Conservation (phyloP, 2,329 filamentous ascomycete genomes). For the Diplodia intermedia region DNA sequence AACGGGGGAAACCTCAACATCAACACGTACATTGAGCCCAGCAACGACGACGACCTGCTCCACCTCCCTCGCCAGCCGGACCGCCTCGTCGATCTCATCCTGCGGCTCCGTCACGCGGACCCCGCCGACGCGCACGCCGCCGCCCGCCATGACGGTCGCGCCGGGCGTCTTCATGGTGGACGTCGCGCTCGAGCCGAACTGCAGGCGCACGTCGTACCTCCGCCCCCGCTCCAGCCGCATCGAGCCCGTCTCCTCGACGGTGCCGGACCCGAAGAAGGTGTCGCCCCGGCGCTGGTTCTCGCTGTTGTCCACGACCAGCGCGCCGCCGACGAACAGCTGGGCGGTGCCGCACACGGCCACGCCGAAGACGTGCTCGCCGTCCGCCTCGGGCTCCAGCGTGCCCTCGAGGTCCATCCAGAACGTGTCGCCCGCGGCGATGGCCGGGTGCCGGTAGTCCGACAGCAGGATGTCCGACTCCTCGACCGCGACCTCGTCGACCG, state of each 20-base stretch:
- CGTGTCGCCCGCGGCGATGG: slow-evolving; percentile 22
- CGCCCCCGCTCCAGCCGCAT: slow-evolving; percentile 65
- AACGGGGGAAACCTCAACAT: too few species aligned
- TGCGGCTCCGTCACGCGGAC: slow-evolving; percentile 62
- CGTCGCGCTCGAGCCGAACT: slow-evolving; percentile 33
- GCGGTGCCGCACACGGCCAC: slow-evolving; percentile 37
- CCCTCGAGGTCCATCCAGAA: slow-evolving; percentile 36
- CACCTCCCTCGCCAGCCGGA: slow-evolving; percentile 50
- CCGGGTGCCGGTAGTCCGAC: slow-evolving; percentile 33
- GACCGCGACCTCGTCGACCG: slow-evolving; percentile 30
- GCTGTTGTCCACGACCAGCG: slow-evolving; percentile 47
- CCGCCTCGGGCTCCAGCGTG: slow-evolving; percentile 32
- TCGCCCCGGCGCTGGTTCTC: slow-evolving; percentile 64
- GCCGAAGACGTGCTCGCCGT: slow-evolving; percentile 35
- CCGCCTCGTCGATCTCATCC: slow-evolving; percentile 35
- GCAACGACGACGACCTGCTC: slow-evolving; percentile 72
- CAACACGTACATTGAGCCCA: slow-evolving; percentile 66
- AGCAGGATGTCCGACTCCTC: slow-evolving; percentile 32
- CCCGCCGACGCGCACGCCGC: slow-evolving; percentile 68
- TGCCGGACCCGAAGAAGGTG: slow-evolving; percentile 68
- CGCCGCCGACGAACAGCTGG: slow-evolving; percentile 47
- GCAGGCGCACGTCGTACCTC: slow-evolving; percentile 49
- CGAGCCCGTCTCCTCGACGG: slow-evolving; percentile 65
- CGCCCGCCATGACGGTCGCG: slow-evolving; percentile 41
- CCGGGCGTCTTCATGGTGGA: slow-evolving; percentile 27